Base-by-base conservation (phyloP, 2,329 filamentous ascomycete genomes). In the Boeremia exigua region DNA sequence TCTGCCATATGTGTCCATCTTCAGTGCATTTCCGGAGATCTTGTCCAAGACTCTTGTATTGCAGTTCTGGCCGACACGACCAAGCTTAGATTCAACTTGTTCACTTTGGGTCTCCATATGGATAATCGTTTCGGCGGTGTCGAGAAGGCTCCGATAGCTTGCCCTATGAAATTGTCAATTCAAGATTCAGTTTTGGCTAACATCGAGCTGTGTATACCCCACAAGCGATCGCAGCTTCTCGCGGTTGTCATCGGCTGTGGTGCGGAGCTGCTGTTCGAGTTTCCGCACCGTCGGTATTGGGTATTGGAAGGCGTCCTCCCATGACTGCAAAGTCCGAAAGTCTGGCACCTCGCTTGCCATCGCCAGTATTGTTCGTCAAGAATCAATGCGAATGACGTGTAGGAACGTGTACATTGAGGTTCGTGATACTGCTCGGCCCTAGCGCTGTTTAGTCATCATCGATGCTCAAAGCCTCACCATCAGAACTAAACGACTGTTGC, bases 91-190 rank as follows among this genome's bases (percentile, higher is more conserved):
- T 75, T 96, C 92, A 14, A 92, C 88, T 11, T 81, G 79, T 58
- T 88, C 84, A 78, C 95, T 94, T 71, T 94, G 87, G 34, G 77
- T 78, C 63, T 91, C 89, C 91, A 98, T 96, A 58, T 88, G 84
- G 50, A 97, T 89, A 63, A 98, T 98, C n/a, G 88, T 88, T 77
- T 97, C 93, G 50, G 94, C 94, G 0, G 94, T 97, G 48, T 91
- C 91, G 25, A 98, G 86, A 8, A 98, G 86, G 67, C 95, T 91
- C 64, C 94, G 90, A 77, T 98, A 98, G 69, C 86, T 85, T 65
- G 84, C 80, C 17, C 85, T 87, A 63, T 15, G 36, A 6, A n/a
- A 7, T 19, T 19, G 39, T 65, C 19, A 65, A 54, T 14, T 17
- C 12, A 29, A 42, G 6, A 8, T 44, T 19, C 2, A 29, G n/a